A percentile compares a stretch with the other conserved stretches of the same genome.
These are phyloP conservation scores for Suillus decipiens DNA, from an alignment of 768 basidiomycete species.

Conservation along the genomic window DNA sequence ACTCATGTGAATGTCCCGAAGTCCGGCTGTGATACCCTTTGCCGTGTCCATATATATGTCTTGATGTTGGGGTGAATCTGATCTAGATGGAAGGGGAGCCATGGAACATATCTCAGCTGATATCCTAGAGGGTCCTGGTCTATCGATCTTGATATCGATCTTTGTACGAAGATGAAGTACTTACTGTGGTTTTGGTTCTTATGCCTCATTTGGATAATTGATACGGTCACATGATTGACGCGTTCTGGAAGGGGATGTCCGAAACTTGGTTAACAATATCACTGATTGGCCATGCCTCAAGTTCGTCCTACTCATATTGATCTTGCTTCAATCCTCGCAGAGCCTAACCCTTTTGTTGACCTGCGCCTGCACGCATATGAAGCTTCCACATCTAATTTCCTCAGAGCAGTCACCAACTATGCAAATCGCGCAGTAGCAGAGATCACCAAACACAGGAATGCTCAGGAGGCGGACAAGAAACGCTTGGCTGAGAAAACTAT, in stretches of 20 bases:
- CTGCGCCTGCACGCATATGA: conserved; percentile 63
- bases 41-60: conserved; percentile 85
- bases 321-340: conserved; percentile 55
- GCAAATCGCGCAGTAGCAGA: conserved; percentile 69
- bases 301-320: conserved; percentile 50
- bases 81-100: conserved; percentile 2
- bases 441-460: conserved; percentile 65
- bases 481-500: conserved; percentile 60
- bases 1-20: conserved; percentile 60
- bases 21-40: conserved; percentile 52
- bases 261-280: neutral
- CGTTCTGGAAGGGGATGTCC: conserved; percentile 7
- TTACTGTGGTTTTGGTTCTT: neutral
- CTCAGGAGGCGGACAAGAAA: conserved; percentile 64
- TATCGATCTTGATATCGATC: neutral
- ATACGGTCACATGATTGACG: conserved; percentile 27
- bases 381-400: conserved; percentile 66
- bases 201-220: conserved; percentile 12
- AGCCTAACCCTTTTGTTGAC: conserved; percentile 63
- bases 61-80: conserved; percentile 30
- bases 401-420: conserved; percentile 71
- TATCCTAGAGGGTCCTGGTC: neutral
- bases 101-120: neutral
- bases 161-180: neutral
- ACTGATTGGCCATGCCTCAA: conserved; percentile 7